A percentile compares a stretch with the other conserved stretches of the same genome.
phyloP scores from a whole-genome alignment of 495 filamentous ascomycete species.

The Talaromyces adpressus region DNA sequence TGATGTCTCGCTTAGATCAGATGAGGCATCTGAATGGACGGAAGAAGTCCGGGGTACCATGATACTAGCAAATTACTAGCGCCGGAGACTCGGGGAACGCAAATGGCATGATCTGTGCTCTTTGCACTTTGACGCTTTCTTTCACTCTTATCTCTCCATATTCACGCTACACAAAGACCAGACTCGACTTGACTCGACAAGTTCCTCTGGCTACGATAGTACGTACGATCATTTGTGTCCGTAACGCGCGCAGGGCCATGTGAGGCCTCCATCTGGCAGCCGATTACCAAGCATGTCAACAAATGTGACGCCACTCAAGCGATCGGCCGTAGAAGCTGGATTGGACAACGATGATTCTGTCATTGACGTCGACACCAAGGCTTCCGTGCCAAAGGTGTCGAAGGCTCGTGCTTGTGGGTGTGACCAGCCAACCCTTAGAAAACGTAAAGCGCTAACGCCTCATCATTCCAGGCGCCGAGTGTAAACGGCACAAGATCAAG shows the following conservation, averaged over 20 bases:
- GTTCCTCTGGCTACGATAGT: background rate
- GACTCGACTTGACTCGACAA: background rate
- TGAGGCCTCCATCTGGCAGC: background rate
- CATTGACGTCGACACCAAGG: slow-evolving; percentile 2
- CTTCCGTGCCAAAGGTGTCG: slow-evolving; percentile 31
- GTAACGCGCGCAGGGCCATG: background rate
- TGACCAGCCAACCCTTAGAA: slow-evolving; percentile 9
- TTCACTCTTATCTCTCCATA: background rate
- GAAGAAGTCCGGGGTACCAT: background rate
- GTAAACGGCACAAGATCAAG: slow-evolving; percentile 42
- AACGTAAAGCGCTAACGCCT: background rate
- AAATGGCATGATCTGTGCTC: background rate
- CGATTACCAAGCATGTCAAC: slow-evolving; percentile 13
- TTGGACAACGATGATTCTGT: slow-evolving; percentile 21
- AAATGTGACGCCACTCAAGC: slow-evolving; percentile 28
- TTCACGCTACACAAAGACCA: too few relatives aligned
- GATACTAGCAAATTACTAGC: slow-evolving; percentile 4
- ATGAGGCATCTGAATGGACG: background rate
- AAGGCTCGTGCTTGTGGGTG: slow-evolving; percentile 42
- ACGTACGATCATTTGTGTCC: background rate
- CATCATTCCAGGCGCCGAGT: slow-evolving; percentile 33
- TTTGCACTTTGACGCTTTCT: background rate
- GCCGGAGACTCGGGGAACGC: background rate
- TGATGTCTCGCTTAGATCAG: background rate
- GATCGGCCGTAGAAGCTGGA: slow-evolving; percentile 34